Conservation (phyloP, 1,139 yeast genomes). For the Nakaseomyces delphensis region DNA sequence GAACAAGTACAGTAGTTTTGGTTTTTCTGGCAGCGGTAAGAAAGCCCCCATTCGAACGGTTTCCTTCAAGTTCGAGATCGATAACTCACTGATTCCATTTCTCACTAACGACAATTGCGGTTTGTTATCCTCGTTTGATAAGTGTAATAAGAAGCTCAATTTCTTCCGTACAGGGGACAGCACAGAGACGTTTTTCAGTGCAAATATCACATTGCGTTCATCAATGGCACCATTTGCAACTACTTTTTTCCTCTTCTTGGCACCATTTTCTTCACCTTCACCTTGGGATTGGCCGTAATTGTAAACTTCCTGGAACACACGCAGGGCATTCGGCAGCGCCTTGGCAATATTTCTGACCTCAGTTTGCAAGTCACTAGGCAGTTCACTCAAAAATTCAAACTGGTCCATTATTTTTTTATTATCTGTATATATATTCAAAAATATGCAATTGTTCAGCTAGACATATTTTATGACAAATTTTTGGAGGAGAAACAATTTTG, state of each 20-base stretch:
- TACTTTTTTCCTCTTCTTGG: slow-evolving; percentile 21
- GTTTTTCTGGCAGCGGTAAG: slow-evolving; percentile 43
- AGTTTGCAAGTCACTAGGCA: slow-evolving; percentile 17
- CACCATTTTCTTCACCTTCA: neutral
- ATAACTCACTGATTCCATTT: slow-evolving; percentile 31
- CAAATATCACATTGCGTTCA: slow-evolving; percentile 35
- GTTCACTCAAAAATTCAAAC: neutral
- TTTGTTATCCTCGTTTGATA: slow-evolving; percentile 25
- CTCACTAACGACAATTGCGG: slow-evolving; percentile 38
- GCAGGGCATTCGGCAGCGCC: slow-evolving; percentile 18
- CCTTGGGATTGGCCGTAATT: slow-evolving; percentile 12
- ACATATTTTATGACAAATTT: too few relatives aligned
- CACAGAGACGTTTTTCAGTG: slow-evolving; percentile 40
- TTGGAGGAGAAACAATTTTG: too few relatives aligned
- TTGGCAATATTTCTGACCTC: slow-evolving; percentile 24
- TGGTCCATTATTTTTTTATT: neutral
- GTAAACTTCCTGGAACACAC: slow-evolving; percentile 23
- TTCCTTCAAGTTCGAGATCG: slow-evolving; percentile 32
- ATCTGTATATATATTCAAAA: neutral
- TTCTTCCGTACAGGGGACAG: slow-evolving; percentile 46
- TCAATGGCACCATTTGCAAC: slow-evolving; percentile 1
- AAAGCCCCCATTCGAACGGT: slow-evolving; percentile 41
- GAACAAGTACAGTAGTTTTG: slow-evolving; percentile 34
- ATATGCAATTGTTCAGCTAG: neutral
- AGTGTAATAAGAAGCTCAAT: slow-evolving; percentile 29